phyloP scores from a whole-genome alignment of 176 grass and related monocot genomes.

The Carex scoparia region DNA sequence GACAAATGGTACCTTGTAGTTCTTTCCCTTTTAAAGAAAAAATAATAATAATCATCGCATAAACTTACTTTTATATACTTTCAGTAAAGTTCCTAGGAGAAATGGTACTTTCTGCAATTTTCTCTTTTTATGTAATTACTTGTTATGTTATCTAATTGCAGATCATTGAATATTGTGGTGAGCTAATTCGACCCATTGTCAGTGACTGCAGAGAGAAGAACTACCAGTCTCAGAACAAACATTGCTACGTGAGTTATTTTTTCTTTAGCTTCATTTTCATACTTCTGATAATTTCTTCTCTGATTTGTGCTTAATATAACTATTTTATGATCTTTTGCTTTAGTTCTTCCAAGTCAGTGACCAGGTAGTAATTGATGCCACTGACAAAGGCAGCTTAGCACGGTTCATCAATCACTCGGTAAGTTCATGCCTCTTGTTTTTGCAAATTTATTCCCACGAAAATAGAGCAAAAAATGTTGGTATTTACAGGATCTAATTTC shows the following conservation, averaged over 20 bases:
- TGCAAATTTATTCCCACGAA: neutral
- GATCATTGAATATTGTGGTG: conserved; percentile 90
- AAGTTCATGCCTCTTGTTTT: neutral
- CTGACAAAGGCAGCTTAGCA: conserved; percentile 2
- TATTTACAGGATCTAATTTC: neutral
- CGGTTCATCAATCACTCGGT: conserved; percentile 18
- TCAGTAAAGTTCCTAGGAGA: neutral
- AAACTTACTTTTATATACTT: neutral
- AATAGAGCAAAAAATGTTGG: neutral
- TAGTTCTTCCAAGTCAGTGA: conserved; percentile 17
- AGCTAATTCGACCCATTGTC: conserved; percentile 69
- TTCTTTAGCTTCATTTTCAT: neutral
- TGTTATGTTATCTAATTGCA: conserved; percentile 9
- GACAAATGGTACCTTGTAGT: neutral
- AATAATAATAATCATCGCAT: neutral
- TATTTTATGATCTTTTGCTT: neutral
- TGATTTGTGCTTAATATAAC: neutral
- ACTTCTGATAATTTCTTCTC: neutral
- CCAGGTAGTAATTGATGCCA: conserved; percentile 1
- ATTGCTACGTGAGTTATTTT: conserved; percentile 74
- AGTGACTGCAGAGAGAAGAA: conserved; percentile 78
- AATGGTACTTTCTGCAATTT: neutral
- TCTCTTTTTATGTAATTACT: neutral
- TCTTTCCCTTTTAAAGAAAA: neutral
- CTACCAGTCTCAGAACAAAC: conserved; percentile 61